phyloP scores from a whole-genome alignment of 129 eudicot genomes.

The Rutidosis leptorrhynchoides region DNA sequence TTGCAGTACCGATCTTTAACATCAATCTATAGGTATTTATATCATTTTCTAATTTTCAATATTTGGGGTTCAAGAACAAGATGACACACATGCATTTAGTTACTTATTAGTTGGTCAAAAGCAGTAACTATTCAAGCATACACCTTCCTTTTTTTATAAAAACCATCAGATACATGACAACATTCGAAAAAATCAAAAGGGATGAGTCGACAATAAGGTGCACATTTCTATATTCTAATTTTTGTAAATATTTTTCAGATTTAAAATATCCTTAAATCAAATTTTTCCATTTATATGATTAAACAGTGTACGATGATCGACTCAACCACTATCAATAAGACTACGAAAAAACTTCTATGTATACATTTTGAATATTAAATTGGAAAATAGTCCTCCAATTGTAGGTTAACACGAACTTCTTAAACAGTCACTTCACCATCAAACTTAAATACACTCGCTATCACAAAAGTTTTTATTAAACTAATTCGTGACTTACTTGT shows the following conservation, averaged over 20 bases:
- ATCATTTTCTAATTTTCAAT: neutral
- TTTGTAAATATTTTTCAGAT: too few relatives aligned
- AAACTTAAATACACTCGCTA: neutral
- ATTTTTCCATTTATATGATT: too few relatives aligned
- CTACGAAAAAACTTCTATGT: neutral
- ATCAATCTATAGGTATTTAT: neutral
- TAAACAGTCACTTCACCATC: neutral
- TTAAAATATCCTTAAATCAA: neutral
- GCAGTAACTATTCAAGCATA: neutral
- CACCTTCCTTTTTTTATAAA: neutral
- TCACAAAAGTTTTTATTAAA: neutral
- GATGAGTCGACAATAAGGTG: neutral
- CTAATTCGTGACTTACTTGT: neutral
- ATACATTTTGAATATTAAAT: neutral
- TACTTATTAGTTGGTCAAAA: neutral
- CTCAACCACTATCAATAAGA: neutral
- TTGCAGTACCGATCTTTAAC: neutral
- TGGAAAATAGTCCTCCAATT: neutral
- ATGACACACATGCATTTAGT: conserved; percentile 11
- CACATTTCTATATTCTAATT: neutral
- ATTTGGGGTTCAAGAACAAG: neutral
- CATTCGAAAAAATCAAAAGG: too few relatives aligned
- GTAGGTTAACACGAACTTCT: neutral
- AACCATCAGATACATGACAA: too few relatives aligned
- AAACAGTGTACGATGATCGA: neutral